Evolutionary conservation across 257 asterid species (phyloP).

Genomic region (Capsicum chinense): DNA sequence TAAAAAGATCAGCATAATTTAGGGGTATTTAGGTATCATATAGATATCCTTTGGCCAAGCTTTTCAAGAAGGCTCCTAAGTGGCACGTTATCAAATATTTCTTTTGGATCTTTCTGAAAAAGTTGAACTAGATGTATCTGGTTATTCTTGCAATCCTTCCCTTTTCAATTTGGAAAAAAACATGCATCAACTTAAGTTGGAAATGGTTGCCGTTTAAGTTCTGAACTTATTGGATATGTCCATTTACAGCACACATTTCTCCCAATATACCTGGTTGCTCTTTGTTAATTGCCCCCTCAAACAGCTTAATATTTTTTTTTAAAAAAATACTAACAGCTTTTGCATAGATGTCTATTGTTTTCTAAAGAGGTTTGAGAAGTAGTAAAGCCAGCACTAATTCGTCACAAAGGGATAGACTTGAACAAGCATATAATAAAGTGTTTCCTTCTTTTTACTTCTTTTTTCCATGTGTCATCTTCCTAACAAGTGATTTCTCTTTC

Average conservation of each 20-base stretch:
- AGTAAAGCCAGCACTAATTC: neutral
- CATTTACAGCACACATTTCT: neutral
- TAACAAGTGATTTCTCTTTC: conserved; percentile 1
- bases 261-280: neutral
- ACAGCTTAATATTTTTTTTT: neutral
- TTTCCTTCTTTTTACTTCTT: neutral
- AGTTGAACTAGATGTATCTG: too few relatives aligned
- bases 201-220: neutral
- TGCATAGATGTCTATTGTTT: neutral
- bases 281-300: neutral
- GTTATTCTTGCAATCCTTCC: too few relatives aligned
- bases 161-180: neutral
- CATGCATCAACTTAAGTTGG: neutral
- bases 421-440: conserved; percentile 7
- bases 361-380: neutral
- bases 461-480: conserved; percentile 15
- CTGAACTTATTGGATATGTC: neutral
- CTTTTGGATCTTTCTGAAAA: neutral
- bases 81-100: neutral
- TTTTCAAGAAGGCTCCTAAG: neutral
- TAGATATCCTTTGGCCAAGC: neutral
- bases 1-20: neutral
- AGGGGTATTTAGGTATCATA: neutral
- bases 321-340: neutral
- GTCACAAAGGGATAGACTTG: conserved; percentile 5